Evolutionary conservation across 2,329 filamentous ascomycete genomes (phyloP).

Genomic region (Huntiella decipiens): DNA sequence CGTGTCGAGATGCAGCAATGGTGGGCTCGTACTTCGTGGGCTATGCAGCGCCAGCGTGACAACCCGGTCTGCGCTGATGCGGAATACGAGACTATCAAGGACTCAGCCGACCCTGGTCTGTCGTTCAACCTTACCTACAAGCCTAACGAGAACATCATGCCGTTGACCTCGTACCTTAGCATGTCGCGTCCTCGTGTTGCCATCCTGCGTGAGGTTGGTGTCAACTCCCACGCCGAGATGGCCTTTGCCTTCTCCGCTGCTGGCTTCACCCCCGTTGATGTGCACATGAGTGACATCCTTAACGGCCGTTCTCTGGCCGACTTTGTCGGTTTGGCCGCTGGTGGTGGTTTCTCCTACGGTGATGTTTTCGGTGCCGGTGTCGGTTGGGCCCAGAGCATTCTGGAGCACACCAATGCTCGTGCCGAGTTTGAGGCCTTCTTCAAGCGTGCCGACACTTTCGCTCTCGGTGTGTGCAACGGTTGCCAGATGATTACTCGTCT

Average conservation of each 20-base stretch:
- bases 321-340: conserved; percentile 82
- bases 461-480: conserved; percentile 89
- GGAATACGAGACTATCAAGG: conserved; percentile 57
- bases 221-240: conserved; percentile 95
- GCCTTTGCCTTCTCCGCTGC: conserved; percentile 86
- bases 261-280: conserved; percentile 78
- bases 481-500: conserved; percentile 78
- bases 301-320: conserved; percentile 59
- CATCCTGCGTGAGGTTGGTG: conserved; percentile 85
- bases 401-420: conserved; percentile 61
- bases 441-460: conserved; percentile 70
- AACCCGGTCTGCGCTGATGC: conserved; percentile 72
- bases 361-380: conserved; percentile 75
- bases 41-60: conserved; percentile 80
- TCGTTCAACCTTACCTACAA: conserved; percentile 68
- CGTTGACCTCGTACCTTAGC: conserved; percentile 33
- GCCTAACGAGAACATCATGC: conserved; percentile 57
- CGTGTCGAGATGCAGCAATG: conserved; percentile 62
- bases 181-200: conserved; percentile 50
- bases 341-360: conserved; percentile 85
- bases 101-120: conserved; percentile 63
- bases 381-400: conserved; percentile 87
- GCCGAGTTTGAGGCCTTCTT: conserved; percentile 74
- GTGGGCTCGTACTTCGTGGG: conserved; percentile 76
- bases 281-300: conserved; percentile 91